A percentile compares a stretch with the other conserved stretches of the same genome.
Evolutionary conservation across 2,329 filamentous ascomycete species (phyloP).

Genomic region (Cytospora piceae): DNA sequence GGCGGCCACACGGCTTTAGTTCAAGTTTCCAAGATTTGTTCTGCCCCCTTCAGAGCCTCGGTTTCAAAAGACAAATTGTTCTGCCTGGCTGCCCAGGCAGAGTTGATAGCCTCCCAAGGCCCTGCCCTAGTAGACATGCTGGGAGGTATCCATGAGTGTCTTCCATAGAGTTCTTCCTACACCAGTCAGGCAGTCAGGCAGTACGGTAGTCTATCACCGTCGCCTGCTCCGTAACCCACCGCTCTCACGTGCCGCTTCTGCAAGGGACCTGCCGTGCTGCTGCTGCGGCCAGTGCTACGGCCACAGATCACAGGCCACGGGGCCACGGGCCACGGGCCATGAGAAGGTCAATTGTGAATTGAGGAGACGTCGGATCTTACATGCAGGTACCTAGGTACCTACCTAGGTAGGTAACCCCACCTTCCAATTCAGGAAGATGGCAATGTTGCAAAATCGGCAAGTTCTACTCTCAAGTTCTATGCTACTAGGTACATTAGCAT

Average conservation of each 20-base stretch:
- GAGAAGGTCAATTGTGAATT: constrained; percentile 3
- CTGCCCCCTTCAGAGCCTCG: too few species aligned
- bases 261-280: neutral
- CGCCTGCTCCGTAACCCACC: neutral
- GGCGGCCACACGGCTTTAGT: neutral
- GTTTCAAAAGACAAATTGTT: too few species aligned
- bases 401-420: neutral
- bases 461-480: neutral
- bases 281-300: neutral
- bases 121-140: too few species aligned
- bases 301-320: neutral
- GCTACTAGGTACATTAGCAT: neutral
- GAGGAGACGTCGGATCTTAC: neutral
- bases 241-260: neutral
- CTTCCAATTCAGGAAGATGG: neutral
- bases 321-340: neutral
- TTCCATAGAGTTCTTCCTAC: too few species aligned
- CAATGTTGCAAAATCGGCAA: neutral
- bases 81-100: too few species aligned
- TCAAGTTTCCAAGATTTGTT: neutral
- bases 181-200: too few species aligned
- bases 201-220: neutral
- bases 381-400: neutral
- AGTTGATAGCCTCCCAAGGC: too few species aligned
- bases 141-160: too few species aligned